These are phyloP conservation scores for Salix arbutifolia DNA, from an alignment of 345 rosid genomes.

Conservation along the genomic window DNA sequence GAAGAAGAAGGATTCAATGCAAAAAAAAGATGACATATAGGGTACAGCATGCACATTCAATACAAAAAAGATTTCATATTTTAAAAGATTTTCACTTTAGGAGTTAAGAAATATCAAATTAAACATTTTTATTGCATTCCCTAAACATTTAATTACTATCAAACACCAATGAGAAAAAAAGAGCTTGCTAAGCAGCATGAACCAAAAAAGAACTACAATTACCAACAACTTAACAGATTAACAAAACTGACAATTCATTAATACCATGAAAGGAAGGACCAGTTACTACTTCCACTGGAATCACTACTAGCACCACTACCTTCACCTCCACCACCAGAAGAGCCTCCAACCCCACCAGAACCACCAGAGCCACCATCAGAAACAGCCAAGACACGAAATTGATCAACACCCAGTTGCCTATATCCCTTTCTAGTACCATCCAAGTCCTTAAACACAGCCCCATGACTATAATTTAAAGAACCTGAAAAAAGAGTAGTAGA, in stretches of 20 bases:
- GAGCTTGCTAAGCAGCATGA: neutral
- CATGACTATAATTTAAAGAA: slow-evolving; percentile 27
- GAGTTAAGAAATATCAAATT: neutral
- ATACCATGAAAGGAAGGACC: slow-evolving; percentile 87
- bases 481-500: slow-evolving; percentile 13
- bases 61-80: neutral
- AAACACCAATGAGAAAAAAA: neutral
- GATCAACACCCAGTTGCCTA: slow-evolving; percentile 23
- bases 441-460: slow-evolving; percentile 16
- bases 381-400: slow-evolving; percentile 38
- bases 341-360: slow-evolving; percentile 50
- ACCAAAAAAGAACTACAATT: neutral
- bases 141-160: neutral
- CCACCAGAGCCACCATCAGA: slow-evolving; percentile 35
- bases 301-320: slow-evolving; percentile 30
- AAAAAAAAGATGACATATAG: neutral
- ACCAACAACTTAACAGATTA: neutral
- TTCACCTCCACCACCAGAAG: slow-evolving; percentile 39
- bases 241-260: slow-evolving; percentile 9
- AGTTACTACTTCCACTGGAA: slow-evolving; percentile 19
- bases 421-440: slow-evolving; percentile 27
- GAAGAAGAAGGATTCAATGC: neutral
- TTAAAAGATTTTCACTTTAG: neutral
- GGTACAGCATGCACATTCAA: neutral
- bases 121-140: no score